Percentiles rank a stretch among this genome's conserved stretches.
Evolutionary conservation across 306 rosid species (phyloP).

Genomic region (Abrus precatorius): DNA sequence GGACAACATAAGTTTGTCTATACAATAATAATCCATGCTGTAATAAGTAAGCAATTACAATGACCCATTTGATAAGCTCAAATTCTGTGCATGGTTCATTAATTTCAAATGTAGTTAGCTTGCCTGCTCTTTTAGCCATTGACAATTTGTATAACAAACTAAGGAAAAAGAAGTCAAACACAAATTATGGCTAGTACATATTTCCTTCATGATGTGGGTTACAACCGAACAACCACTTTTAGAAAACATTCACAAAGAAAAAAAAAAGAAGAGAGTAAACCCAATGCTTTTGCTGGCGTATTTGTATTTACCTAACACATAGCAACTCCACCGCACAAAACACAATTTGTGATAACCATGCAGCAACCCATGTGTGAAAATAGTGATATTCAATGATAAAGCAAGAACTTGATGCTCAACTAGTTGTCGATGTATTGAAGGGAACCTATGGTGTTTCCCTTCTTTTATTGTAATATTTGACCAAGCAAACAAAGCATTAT

Average conservation of each 20-base stretch:
- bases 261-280: conserved; percentile 1
- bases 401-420: conserved; percentile 49
- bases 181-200: conserved; percentile 36
- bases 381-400: conserved; percentile 38
- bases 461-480: conserved; percentile 43
- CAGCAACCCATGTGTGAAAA: conserved; percentile 50
- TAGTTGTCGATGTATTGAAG: conserved; percentile 45
- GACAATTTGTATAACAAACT: conserved; percentile 22
- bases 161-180: conserved; percentile 45
- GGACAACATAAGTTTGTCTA: background rate
- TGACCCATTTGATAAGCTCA: conserved; percentile 19
- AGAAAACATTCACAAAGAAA: background rate
- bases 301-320: conserved; percentile 55
- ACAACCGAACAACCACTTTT: conserved; percentile 46
- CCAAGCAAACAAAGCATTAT: conserved; percentile 38
- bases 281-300: conserved; percentile 33
- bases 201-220: conserved; percentile 35
- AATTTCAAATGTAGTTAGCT: conserved; percentile 15
- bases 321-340: conserved; percentile 47
- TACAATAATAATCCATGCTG: too few species aligned
- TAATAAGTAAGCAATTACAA: too few species aligned
- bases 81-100: background rate
- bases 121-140: conserved; percentile 42
- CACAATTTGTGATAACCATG: conserved; percentile 29
- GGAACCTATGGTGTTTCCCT: conserved; percentile 4